Evolutionary conservation across 2,329 filamentous ascomycete species (phyloP).

Genomic region (Reticulascus tulasneorum): DNA sequence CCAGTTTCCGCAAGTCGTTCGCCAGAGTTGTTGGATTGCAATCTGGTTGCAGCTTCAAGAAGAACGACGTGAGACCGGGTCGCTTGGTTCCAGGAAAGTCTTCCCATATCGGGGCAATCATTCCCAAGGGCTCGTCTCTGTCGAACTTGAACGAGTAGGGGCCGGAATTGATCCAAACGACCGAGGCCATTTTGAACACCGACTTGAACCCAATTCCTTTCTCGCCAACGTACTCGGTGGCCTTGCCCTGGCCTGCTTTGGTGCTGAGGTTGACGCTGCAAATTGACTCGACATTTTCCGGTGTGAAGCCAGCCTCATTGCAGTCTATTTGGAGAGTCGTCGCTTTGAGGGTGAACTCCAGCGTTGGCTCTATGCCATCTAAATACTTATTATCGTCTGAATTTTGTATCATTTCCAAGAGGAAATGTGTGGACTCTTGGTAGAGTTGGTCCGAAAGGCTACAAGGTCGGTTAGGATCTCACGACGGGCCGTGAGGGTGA

Average conservation of each 20-base stretch:
- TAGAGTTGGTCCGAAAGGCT: no score
- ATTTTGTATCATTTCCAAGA: conserved; percentile 52
- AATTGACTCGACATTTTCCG: conserved; percentile 38
- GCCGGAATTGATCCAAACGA: conserved; percentile 40
- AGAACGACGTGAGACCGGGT: conserved; percentile 28
- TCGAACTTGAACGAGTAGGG: conserved; percentile 40
- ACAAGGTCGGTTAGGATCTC: no score
- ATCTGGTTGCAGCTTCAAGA: conserved; percentile 28
- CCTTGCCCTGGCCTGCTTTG: conserved; percentile 27
- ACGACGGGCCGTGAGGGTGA: no score
- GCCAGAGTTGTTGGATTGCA: conserved; percentile 13
- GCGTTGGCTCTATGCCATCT: conserved; percentile 20
- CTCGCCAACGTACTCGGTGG: conserved; percentile 42
- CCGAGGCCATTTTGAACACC: conserved; percentile 41
- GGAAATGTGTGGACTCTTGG: conserved; percentile 36
- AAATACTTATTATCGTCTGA: conserved; percentile 47
- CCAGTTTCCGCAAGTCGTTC: conserved; percentile 33
- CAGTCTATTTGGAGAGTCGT: conserved; percentile 41
- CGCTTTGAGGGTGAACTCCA: conserved; percentile 31
- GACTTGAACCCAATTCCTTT: conserved; percentile 52
- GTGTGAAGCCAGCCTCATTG: conserved; percentile 45
- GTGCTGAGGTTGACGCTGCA: conserved; percentile 42
- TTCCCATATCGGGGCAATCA: conserved; percentile 43
- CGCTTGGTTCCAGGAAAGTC: conserved; percentile 14
- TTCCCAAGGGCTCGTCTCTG: conserved; percentile 44